Evolutionary conservation across 768 basidiomycete genomes (phyloP), one percentile per base, ranked within the genome.

Genomic region (Russula foetens): DNA sequence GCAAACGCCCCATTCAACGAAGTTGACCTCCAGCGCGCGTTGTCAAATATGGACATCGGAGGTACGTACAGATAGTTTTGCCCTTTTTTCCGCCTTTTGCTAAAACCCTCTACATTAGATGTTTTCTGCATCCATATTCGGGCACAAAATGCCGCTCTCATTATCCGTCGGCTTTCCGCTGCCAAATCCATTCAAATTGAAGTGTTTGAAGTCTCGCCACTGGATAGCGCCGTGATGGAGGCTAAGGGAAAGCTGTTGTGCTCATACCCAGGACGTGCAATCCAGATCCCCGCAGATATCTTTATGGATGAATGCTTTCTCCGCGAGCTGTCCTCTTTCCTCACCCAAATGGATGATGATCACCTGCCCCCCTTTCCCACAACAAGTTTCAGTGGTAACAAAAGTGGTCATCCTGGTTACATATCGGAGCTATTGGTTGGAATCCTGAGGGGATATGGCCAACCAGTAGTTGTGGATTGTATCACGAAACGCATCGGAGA

Each of bases 181-280:
- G 5, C n/a, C 8, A 15, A 58, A 11, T 11, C 9, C 7, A 39
- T 50, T 50, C 56, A n/a, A 23, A 50, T 56, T 46, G 55, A 82
- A 60, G 67, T 69, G 6, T 83, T 83, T 56, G 77, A 81, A 63
- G 70, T 76, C 12, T 76, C 77, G 2, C 73, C 79, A 1, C 65
- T 67, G 24, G 63, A 71, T 1, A 67, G 65, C 19, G 62, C 62
- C 7, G 73, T 83, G n/a, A 77, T 79, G 69, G 66, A 59, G 1
- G 52, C 72, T 0, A 63, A 66, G 38, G 79, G 79, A 31, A 80
- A 80, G 58, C 71, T 83, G 2, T 23, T 76, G 4, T 73, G 75
- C 23, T 73, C 72, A 0, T 82, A 74, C 66, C 81, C 81, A 17
- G 76, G 75, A 0, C 75, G 77, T 6, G 76, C 79, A 3, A 70